Percentiles rank a stretch among this genome's conserved stretches.
Conservation (phyloP, 495 filamentous ascomycete species). For the Pyrenula aspistea region DNA sequence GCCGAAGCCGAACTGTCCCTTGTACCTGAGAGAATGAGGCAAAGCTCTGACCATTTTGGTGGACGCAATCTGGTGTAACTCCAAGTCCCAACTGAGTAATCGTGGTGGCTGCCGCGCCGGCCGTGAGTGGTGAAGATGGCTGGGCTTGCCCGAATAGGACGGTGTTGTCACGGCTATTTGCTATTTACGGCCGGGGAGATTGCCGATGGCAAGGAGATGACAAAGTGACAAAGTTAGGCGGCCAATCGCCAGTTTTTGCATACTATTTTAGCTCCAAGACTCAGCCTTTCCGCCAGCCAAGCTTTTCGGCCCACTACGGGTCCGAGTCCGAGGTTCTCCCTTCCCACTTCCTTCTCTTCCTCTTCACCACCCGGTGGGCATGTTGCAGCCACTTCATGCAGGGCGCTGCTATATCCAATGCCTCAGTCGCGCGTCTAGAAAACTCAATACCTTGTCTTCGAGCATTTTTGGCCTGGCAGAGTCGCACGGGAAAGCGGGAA, state of each 20-base stretch:
- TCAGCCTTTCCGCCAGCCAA: not conserved
- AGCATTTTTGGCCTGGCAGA: too few species aligned
- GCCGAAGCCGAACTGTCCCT: not conserved
- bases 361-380: not conserved
- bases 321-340: not conserved
- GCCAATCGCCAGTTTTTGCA: not conserved
- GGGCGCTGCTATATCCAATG: too few species aligned
- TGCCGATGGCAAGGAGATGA: not conserved
- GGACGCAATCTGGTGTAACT: not conserved
- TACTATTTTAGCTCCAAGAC: not conserved
- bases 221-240: not conserved
- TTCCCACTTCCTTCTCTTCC: not conserved
- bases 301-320: not conserved
- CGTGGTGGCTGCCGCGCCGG: too few species aligned
- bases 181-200: not conserved
- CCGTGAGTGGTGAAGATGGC: not conserved
- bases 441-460: too few species aligned
- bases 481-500: too few species aligned
- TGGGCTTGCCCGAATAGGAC: not conserved
- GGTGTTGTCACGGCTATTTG: not conserved
- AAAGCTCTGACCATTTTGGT: not conserved
- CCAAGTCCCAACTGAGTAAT: too few species aligned
- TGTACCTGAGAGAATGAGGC: not conserved
- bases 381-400: not conserved
- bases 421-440: too few species aligned